phyloP scores from a whole-genome alignment of 345 rosid species.

The Bruguiera parviflora region DNA sequence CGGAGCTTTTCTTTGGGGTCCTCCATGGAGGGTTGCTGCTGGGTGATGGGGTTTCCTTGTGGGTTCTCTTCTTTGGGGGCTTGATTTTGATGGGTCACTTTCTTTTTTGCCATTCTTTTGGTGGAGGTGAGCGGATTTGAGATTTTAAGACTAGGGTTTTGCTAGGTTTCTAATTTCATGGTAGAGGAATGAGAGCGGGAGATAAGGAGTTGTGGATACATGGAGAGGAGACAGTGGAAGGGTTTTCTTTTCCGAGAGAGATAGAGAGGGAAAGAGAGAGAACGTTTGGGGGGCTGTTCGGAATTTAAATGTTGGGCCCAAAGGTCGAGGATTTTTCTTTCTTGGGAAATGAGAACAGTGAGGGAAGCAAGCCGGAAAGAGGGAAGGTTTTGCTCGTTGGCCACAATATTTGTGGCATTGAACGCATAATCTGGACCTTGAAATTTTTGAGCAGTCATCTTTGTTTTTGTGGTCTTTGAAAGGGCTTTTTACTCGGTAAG shows the following conservation, averaged over 20 bases:
- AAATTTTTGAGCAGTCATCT: too few relatives aligned
- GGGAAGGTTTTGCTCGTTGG: too few relatives aligned
- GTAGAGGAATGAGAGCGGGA: slow-evolving; percentile 21
- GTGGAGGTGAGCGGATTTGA: slow-evolving; percentile 5
- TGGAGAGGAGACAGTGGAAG: background rate
- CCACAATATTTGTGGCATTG: too few relatives aligned
- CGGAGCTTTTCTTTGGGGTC: slow-evolving; percentile 46
- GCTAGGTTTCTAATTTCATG: slow-evolving; percentile 32
- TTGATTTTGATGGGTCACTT: slow-evolving; percentile 24
- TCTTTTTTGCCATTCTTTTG: slow-evolving; percentile 47
- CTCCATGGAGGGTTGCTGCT: slow-evolving; percentile 31
- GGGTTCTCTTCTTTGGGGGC: slow-evolving; percentile 16
- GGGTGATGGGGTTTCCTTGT: background rate
- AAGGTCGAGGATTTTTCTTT: background rate
- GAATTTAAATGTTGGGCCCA: slow-evolving; percentile 44
- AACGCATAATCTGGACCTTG: too few relatives aligned
- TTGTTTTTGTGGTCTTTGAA: too few relatives aligned
- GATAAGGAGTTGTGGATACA: background rate
- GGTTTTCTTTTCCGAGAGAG: background rate
- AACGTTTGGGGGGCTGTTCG: background rate
- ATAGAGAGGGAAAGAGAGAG: background rate
- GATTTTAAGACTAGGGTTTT: slow-evolving; percentile 34
- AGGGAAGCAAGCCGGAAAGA: too few relatives aligned
- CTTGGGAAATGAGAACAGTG: too few relatives aligned
- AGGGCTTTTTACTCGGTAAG: too few relatives aligned